Evolutionary conservation across 495 filamentous ascomycete species (phyloP), one percentile per base, ranked within the genome.

Genomic region (Talaromyces stipitatus): DNA sequence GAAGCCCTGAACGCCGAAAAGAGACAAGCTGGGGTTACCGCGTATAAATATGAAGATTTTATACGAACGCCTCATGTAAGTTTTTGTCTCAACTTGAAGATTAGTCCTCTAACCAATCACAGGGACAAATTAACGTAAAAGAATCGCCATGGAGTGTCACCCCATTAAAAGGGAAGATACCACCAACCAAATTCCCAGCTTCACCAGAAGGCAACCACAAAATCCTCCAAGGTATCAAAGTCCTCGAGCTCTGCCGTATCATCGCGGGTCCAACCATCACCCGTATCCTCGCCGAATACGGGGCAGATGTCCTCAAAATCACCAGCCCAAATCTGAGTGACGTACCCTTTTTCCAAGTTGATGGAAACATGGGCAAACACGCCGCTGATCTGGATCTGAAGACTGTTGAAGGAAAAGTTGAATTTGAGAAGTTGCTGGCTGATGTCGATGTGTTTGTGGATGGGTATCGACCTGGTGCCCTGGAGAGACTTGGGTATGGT

Each of bases 311-410:
- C 3, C 67, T 89, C 60, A 89, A 89, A 64, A 77, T 91, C 59
- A 89, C 87, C 14, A 85, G 82, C 24, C 81, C 84, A 0, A 72
- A 77, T 30, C 74, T 89, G 23, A 82, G 82, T 12, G 87, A 91
- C 57, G 87, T 91, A 9, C 86, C 87, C 0, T 89, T 89, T 73
- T 91, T 89, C 74, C 87, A 89, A 66, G 84, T 91, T 9, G 87
- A 90, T 60, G 85, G 85, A 43, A 90, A 91, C 68, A 82, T 85
- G 63, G 85, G 87, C 56, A 90, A 90, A 65, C 76, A 75, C 50
- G 71, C 77, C 18, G 71, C 75, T 6, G 74, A 78, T 50, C 69
- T 90, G 12, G 79, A 90, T 58, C 74, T 90, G 20, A 82, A 82
- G 56, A 72, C 64, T 57, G 63, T 73, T 0, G 67, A 71, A 29